Evolutionary conservation across 1,284 basidiomycete species (phyloP).

Genomic region (Trichosporon coremiiforme): DNA sequence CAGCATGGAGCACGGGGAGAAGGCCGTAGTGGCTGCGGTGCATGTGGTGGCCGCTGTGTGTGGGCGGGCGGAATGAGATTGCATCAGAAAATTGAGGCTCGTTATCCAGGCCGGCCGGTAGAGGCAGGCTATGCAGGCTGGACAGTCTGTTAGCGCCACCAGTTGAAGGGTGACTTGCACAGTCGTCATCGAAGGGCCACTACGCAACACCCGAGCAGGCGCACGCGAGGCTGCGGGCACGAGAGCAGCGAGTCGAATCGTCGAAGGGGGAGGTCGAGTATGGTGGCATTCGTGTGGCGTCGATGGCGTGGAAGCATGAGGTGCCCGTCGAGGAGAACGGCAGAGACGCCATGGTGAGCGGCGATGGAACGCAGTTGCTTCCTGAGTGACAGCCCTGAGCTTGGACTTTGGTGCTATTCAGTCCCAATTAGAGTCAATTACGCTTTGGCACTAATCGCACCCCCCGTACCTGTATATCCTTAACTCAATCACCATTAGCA

Average conservation of each 20-base stretch:
- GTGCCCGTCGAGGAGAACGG: neutral
- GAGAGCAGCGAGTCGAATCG: neutral
- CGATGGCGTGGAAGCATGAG: constrained; percentile 9
- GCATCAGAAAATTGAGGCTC: neutral
- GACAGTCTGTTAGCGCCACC: neutral
- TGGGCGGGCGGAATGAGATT: constrained; percentile 8
- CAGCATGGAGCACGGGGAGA: too few relatives aligned
- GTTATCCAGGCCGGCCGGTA: constrained; percentile 12
- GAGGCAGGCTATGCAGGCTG: neutral
- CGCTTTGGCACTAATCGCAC: neutral
- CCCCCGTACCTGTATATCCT: neutral
- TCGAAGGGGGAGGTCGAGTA: neutral
- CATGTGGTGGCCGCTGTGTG: too few relatives aligned
- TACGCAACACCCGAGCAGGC: neutral
- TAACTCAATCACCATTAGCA: neutral
- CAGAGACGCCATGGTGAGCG: neutral
- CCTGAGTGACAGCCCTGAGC: neutral
- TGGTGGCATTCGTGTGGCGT: neutral
- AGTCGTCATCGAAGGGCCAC: neutral
- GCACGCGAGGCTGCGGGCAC: neutral
- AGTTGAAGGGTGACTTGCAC: neutral
- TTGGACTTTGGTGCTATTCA: constrained; percentile 10
- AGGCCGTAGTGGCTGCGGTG: too few relatives aligned
- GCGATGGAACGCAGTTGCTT: neutral
- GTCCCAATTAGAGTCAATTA: neutral